phyloP scores from a whole-genome alignment of 495 filamentous ascomycete genomes.

The Trichocladium uniseriatum region DNA sequence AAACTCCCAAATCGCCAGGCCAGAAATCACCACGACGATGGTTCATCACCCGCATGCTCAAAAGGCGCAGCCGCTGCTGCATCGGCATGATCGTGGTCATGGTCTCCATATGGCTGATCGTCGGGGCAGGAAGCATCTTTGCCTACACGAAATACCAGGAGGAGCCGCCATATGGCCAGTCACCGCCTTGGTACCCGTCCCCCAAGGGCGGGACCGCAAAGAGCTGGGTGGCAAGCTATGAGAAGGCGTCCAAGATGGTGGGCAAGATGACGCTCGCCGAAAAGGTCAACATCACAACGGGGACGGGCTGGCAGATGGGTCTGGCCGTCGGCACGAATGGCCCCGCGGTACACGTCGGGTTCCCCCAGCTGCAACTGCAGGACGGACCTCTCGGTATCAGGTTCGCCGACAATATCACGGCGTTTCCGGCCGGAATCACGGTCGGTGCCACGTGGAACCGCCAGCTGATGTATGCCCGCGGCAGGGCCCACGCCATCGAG shows the following conservation, averaged over 20 bases:
- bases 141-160: slow-evolving; percentile 35
- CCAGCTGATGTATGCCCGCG: slow-evolving; percentile 61
- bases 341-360: slow-evolving; percentile 69
- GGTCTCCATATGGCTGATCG: slow-evolving; percentile 24
- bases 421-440: slow-evolving; percentile 73
- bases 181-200: slow-evolving; percentile 77
- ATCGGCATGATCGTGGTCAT: slow-evolving; percentile 21
- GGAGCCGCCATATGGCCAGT: slow-evolving; percentile 41
- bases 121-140: slow-evolving; percentile 32
- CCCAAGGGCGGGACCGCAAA: slow-evolving; percentile 68
- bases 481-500: slow-evolving; percentile 70
- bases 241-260: slow-evolving; percentile 73
- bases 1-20: slow-evolving; percentile 3
- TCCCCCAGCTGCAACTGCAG: slow-evolving; percentile 76
- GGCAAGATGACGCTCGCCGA: slow-evolving; percentile 74
- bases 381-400: slow-evolving; percentile 84
- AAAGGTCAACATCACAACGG: slow-evolving; percentile 90
- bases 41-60: slow-evolving; percentile 18
- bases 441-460: slow-evolving; percentile 70
- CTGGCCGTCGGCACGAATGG: slow-evolving; percentile 80
- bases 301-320: slow-evolving; percentile 66
- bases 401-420: slow-evolving; percentile 64
- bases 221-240: slow-evolving; percentile 70
- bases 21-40: slow-evolving; percentile 6
- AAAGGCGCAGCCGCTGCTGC: slow-evolving; percentile 30